These are phyloP conservation scores for Clathrospora elynae DNA, from an alignment of 2,329 filamentous ascomycete species.

Conservation along the genomic window DNA sequence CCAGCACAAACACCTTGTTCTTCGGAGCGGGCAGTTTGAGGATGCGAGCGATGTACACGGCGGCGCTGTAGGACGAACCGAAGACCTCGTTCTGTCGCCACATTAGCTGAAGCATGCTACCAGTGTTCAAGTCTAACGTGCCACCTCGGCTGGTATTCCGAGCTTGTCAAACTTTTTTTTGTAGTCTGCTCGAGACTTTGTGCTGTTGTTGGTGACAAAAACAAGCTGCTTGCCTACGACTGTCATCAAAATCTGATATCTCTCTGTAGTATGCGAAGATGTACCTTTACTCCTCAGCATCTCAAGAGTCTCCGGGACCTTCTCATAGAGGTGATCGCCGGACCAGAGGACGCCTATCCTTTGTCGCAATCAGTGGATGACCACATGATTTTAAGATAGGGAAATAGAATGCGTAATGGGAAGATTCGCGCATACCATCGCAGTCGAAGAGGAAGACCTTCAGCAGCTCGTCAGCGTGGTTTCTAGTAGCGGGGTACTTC, in stretches of 20 bases:
- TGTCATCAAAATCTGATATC: not conserved
- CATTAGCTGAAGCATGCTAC: too few species aligned
- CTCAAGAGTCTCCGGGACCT: slow-evolving; percentile 81
- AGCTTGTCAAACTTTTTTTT: slow-evolving; percentile 84
- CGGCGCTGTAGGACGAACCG: slow-evolving; percentile 90
- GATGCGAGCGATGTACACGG: slow-evolving; percentile 94
- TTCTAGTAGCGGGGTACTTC: not conserved
- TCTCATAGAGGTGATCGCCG: slow-evolving; percentile 85
- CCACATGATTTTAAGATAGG: not conserved
- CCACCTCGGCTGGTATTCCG: slow-evolving; percentile 75
- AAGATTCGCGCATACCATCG: slow-evolving; percentile 68
- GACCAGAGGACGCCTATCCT: slow-evolving; percentile 91
- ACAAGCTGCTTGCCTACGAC: slow-evolving; percentile 80
- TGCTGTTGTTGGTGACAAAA: slow-evolving; percentile 99
- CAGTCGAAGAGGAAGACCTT: slow-evolving; percentile 95
- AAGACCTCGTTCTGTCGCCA: slow-evolving; percentile 80
- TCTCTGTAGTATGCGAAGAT: not conserved
- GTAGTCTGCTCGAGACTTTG: slow-evolving; percentile 91
- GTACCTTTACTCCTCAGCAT: slow-evolving; percentile 80
- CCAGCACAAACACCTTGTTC: slow-evolving; percentile 93
- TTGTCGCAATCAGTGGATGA: slow-evolving; percentile 48
- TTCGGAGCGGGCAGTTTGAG: slow-evolving; percentile 76
- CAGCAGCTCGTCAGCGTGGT: slow-evolving; percentile 26
- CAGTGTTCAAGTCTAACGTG: slow-evolving; percentile 37
- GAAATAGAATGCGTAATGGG: slow-evolving; percentile 12